Evolutionary conservation across 2,329 filamentous ascomycete species (phyloP).

Genomic region (Ophioceras dolichostomum): DNA sequence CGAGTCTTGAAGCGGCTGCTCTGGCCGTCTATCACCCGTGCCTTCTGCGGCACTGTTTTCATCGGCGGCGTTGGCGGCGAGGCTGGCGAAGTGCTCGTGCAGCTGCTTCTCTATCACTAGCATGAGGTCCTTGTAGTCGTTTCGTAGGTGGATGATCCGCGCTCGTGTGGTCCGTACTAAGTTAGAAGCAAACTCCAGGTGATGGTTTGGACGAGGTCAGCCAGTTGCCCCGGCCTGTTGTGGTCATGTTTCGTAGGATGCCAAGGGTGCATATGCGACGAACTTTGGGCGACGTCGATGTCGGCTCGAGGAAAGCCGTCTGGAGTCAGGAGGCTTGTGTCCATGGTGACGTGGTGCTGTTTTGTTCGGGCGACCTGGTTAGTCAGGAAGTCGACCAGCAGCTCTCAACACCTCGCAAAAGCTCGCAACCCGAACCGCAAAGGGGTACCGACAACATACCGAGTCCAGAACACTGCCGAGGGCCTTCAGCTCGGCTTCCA

Average conservation of each 20-base stretch:
- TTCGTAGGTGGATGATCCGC: constrained; percentile 77
- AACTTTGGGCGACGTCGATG: constrained; percentile 88
- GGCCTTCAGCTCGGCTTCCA: constrained; percentile 79
- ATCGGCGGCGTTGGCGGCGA: constrained; percentile 26
- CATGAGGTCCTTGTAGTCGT: constrained; percentile 92
- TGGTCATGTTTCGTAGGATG: background rate
- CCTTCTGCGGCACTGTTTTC: too few relatives aligned
- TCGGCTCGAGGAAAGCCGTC: constrained; percentile 91
- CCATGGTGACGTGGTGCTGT: constrained; percentile 89
- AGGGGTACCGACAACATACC: too few relatives aligned
- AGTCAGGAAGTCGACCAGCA: constrained; percentile 11
- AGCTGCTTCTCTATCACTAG: constrained; percentile 67
- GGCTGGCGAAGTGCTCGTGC: constrained; percentile 78
- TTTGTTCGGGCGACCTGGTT: background rate
- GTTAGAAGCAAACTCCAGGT: background rate
- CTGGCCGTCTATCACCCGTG: too few relatives aligned
- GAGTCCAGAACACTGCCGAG: constrained; percentile 80
- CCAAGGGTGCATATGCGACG: too few relatives aligned
- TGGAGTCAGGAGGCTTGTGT: constrained; percentile 70
- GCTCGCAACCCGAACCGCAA: too few relatives aligned
- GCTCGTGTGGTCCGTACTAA: constrained; percentile 85
- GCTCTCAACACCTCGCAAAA: too few relatives aligned
- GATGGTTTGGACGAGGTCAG: background rate
- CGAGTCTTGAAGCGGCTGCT: constrained; percentile 18
- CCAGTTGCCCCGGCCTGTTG: background rate